Evolutionary conservation across 208 protist species (phyloP), one percentile per base, ranked within the genome.

Genomic region (Crithidia brevicula): DNA sequence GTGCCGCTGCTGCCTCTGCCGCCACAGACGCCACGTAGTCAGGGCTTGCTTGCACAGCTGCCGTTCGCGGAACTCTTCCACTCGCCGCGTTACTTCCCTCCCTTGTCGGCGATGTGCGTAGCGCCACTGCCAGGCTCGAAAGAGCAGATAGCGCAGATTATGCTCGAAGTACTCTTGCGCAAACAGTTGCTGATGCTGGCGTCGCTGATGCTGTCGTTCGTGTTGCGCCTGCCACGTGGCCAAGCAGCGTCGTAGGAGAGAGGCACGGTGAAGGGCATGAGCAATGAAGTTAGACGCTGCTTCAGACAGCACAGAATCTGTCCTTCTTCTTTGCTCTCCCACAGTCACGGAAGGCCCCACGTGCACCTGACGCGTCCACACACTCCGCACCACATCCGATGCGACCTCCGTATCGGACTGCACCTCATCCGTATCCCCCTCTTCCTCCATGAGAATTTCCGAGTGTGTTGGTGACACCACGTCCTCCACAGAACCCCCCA

Each of bases 101-200:
- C 25, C 8, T 3, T 23, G 30, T n/a, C 38, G 22, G 15, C 30
- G 49, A 28, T 46, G n/a, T 15, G 7, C n/a, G 40, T 75, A 61
- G 30, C 68, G 64, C 85, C 85, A 90, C 58, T 85, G 78, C 85
- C 85, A 90, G 27, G 81, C 85, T 15, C 85, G 85, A 38, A 87
- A 90, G 52, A 87, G 74, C 18, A 87, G 38, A 51, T 82, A 88
- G 23, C 53, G 30, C 16, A 83, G 47, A 15, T 69, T 72, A 13
- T 56, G 69, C 20, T 42, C 56, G 54, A 79, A 77, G 64, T 79
- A 87, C 40, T 68, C 63, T 20, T 56, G 58, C 11, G 85, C 81
- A 16, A 85, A 70, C 34, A n/a, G 40, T 11, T 54, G 51, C 16
- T 54, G 65, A 25, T 67, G 65, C 16, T 49, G 65, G 36, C 69